Percentiles rank a stretch among this genome's conserved stretches.
These are phyloP conservation scores for Rhizophora mangle DNA, from an alignment of 345 rosid genomes.

Conservation along the genomic window DNA sequence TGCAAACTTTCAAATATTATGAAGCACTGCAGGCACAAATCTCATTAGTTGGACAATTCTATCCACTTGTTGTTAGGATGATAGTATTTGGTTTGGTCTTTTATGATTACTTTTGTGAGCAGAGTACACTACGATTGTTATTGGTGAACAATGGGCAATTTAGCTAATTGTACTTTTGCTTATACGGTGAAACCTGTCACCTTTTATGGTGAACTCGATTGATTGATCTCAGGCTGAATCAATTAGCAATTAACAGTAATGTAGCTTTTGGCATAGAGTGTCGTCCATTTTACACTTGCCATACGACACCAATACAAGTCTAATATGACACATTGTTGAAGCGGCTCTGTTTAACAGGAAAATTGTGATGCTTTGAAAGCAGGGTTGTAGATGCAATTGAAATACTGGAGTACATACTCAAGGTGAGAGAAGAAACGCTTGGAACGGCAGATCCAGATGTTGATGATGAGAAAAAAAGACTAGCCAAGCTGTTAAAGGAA, in stretches of 20 bases:
- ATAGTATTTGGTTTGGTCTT: neutral
- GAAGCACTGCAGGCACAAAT: neutral
- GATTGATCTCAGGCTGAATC: too few species aligned
- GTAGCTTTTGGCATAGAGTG: too few species aligned
- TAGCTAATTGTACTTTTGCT: too few species aligned
- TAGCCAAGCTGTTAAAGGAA: conserved; percentile 41
- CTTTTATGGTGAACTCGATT: too few species aligned
- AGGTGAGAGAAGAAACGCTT: conserved; percentile 32
- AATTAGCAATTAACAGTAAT: too few species aligned
- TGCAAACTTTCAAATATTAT: neutral
- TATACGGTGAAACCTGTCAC: too few species aligned
- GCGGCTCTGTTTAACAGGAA: neutral
- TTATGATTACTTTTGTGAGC: neutral
- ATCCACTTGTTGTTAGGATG: neutral
- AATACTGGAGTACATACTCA: conserved; percentile 30
- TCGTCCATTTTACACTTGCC: too few species aligned
- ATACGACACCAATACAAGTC: too few species aligned
- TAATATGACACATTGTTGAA: neutral
- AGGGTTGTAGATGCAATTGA: conserved; percentile 39
- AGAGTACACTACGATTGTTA: too few species aligned
- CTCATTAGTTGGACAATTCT: neutral
- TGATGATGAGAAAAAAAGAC: conserved; percentile 36
- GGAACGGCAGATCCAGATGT: conserved; percentile 38
- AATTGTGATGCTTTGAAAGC: conserved; percentile 2
- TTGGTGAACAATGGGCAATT: too few species aligned